Percentiles rank a stretch among this genome's conserved stretches.
phyloP scores from a whole-genome alignment of 768 basidiomycete genomes.

The Pulveroboletus sp. region DNA sequence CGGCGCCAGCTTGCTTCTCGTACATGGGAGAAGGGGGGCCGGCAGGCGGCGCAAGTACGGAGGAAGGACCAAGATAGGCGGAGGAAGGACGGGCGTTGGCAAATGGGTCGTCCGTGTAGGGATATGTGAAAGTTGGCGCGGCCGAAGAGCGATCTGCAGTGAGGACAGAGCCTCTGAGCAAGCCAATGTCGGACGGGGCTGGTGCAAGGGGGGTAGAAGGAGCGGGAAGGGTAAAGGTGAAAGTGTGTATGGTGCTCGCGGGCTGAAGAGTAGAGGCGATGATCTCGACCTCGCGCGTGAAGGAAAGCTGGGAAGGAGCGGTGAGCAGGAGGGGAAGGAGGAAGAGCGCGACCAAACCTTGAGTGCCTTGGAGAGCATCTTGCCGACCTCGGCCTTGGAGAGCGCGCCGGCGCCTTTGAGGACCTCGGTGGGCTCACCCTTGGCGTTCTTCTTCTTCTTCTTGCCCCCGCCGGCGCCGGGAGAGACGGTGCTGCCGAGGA shows the following conservation, averaged over 20 bases:
- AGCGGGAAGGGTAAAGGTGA: conserved; percentile 82
- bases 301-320: conserved; percentile 59
- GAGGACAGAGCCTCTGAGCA: conserved; percentile 72
- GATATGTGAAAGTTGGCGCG: conserved; percentile 62
- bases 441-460: conserved; percentile 62
- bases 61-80: conserved; percentile 76
- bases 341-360: conserved; percentile 50
- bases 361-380: conserved; percentile 87
- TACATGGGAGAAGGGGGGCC: conserved; percentile 27
- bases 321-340: not conserved
- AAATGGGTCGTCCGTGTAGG: conserved; percentile 75
- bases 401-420: conserved; percentile 78
- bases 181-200: conserved; percentile 53
- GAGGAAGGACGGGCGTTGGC: conserved; percentile 65
- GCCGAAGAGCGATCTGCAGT: conserved; percentile 64
- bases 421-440: conserved; percentile 50
- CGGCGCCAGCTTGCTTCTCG: conserved; percentile 28
- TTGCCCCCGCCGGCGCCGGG: conserved; percentile 79
- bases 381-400: conserved; percentile 80
- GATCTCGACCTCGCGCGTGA: conserved; percentile 89
- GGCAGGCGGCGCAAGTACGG: conserved; percentile 45
- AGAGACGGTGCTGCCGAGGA: conserved; percentile 82
- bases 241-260: conserved; percentile 87
- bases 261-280: conserved; percentile 94
- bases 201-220: conserved; percentile 74